phyloP scores from a whole-genome alignment of 2,329 filamentous ascomycete species.

The Hypoxylon sp. region DNA sequence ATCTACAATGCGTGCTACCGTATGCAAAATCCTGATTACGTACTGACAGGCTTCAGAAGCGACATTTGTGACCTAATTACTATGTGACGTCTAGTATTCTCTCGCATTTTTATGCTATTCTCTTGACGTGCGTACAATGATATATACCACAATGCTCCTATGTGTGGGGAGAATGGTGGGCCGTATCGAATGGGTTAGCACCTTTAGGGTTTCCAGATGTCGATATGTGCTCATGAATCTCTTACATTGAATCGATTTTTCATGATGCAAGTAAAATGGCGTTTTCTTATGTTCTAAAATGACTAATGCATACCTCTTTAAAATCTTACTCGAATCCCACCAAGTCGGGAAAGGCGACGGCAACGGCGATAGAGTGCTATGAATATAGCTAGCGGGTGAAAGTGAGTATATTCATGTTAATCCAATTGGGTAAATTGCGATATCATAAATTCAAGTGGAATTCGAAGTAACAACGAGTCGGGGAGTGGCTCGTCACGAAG shows the following conservation, averaged over 20 bases:
- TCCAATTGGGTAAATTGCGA: not conserved
- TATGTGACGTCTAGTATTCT: conserved; percentile 17
- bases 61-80: conserved; percentile 12
- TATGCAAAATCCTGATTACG: conserved; percentile 30
- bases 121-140: not conserved
- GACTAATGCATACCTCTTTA: not conserved
- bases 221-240: not conserved
- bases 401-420: no score
- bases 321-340: not conserved
- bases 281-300: not conserved
- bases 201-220: not conserved
- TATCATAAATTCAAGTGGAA: not conserved
- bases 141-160: not conserved
- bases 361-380: not conserved
- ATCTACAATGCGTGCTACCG: conserved; percentile 35
- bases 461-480: not conserved
- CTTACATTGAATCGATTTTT: not conserved
- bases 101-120: not conserved
- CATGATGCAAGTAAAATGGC: not conserved
- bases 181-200: not conserved
- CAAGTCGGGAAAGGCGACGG: not conserved
- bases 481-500: not conserved
- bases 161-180: not conserved
- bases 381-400: no score
- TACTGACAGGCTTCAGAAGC: conserved; percentile 20